Evolutionary conservation across 257 asterid genomes (phyloP).

Genomic region (Solanum gracilifrons): DNA sequence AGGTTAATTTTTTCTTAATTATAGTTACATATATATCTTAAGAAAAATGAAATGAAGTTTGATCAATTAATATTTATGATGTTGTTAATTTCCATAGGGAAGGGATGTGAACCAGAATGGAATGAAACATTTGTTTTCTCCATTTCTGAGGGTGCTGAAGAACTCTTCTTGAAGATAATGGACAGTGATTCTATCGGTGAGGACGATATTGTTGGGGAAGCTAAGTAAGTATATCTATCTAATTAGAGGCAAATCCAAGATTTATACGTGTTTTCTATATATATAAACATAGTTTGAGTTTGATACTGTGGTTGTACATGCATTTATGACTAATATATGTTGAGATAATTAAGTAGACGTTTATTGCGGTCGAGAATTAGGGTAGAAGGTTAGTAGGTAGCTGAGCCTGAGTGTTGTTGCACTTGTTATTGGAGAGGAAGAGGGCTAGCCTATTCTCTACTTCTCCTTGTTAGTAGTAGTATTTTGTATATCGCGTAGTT

Average conservation of each 20-base stretch:
- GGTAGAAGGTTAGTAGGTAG: not conserved
- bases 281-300: not conserved
- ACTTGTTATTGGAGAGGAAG: not conserved
- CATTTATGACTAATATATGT: not conserved
- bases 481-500: not conserved
- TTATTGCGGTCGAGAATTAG: not conserved
- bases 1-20: not conserved
- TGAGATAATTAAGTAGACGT: not conserved
- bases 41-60: not conserved
- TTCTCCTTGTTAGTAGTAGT: not conserved
- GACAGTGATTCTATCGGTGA: slow-evolving; percentile 34
- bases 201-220: slow-evolving; percentile 50
- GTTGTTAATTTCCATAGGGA: slow-evolving; percentile 16
- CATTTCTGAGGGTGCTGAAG: slow-evolving; percentile 27
- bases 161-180: slow-evolving; percentile 32
- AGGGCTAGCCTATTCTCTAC: not conserved
- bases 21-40: not conserved
- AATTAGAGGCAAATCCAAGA: not conserved
- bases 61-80: not conserved
- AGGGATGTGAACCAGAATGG: slow-evolving; percentile 53
- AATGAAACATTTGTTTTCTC: slow-evolving; percentile 37
- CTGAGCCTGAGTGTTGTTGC: not conserved
- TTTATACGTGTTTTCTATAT: not conserved
- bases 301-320: not conserved
- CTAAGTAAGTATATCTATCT: slow-evolving; percentile 13